These are phyloP conservation scores for Paratinospora sagittata DNA, from an alignment of 164 flowering plant genomes.

Conservation along the genomic window DNA sequence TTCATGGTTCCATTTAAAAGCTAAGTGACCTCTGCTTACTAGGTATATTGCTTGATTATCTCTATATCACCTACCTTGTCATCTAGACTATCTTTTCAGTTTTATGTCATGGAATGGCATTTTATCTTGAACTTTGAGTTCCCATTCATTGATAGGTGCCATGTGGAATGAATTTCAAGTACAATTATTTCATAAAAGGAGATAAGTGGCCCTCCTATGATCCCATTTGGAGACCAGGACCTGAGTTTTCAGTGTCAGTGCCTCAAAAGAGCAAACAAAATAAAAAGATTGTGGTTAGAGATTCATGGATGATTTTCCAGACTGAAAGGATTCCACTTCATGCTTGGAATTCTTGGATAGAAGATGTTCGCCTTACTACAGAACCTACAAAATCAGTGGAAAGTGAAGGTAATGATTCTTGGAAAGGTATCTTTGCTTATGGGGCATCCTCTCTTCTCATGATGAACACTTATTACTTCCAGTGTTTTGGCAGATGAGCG, in stretches of 20 bases:
- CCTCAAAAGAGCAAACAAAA: slow-evolving; percentile 26
- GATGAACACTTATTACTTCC: slow-evolving; percentile 85
- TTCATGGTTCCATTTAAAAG: no score
- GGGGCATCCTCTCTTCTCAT: slow-evolving; percentile 21
- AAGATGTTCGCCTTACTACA: slow-evolving; percentile 25
- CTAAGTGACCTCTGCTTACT: no score
- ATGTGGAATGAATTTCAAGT: slow-evolving; percentile 45
- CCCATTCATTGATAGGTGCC: slow-evolving; percentile 39
- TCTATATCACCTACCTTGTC: background rate
- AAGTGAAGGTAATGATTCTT: slow-evolving; percentile 38
- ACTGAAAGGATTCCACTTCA: slow-evolving; percentile 26
- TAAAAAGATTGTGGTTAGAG: slow-evolving; percentile 41
- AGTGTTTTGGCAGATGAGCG: slow-evolving; percentile 79
- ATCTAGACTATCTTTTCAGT: background rate
- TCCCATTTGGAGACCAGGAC: slow-evolving; percentile 62
- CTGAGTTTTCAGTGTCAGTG: slow-evolving; percentile 51
- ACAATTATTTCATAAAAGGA: slow-evolving; percentile 53
- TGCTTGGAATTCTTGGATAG: slow-evolving; percentile 59
- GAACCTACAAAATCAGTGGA: slow-evolving; percentile 16
- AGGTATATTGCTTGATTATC: no score
- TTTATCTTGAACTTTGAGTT: slow-evolving; percentile 5
- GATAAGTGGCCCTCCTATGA: slow-evolving; percentile 43
- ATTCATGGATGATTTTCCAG: slow-evolving; percentile 45
- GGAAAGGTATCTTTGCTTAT: background rate
- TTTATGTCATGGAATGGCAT: slow-evolving; percentile 1